Base-by-base conservation (phyloP, 225 moss, liverwort and hornwort genomes). In the Pseudoscleropodium purum region DNA sequence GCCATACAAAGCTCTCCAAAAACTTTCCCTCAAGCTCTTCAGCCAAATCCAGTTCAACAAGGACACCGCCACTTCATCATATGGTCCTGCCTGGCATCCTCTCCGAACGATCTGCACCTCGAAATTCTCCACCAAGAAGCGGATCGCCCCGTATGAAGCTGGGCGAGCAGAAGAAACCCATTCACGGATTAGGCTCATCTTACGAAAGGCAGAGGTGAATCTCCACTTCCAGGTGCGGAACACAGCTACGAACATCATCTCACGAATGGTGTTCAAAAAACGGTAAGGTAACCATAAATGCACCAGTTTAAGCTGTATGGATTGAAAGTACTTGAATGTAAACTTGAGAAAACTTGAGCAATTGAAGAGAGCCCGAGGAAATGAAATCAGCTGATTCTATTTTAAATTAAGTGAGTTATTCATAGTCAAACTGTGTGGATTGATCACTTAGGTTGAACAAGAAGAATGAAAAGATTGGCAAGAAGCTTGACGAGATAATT, bases 61-160 rank as follows among this genome's bases (percentile, higher is more conserved):
- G 37, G 73, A 81, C 37, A 90, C 68, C 72, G 57, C 86, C 7
- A 49, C 65, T 37, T 63, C 92, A n/a, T 79, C 93, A 3, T 89
- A 82, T 68, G 84, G 89, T 13, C 56, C 75, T 36, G 45, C 63
- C 15, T 92, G 91, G 90, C 89, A 90, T 52, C 88, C 84, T 77
- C 83, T 91, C 65, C 88, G 91, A 60, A 88, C 75, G 86, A 90
- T 93, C 61, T 92, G 90, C 76, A 84, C 78, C 29, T 81, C 78
- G 16, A 60, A 92, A 59, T 88, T 92, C 29, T 88, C 90, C 85
- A 90, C 82, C 29, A 86, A 75, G 75, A 88, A 84, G 24, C 86
- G 87, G 25, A 72, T 92, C 30, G 41, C 84, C 34, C 43, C 68
- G 64, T 92, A 84, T 29, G 80, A 84, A 86, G 56, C n/a, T 60